Conservation (phyloP, 2,329 filamentous ascomycete genomes). For the Septoria petroselini region DNA sequence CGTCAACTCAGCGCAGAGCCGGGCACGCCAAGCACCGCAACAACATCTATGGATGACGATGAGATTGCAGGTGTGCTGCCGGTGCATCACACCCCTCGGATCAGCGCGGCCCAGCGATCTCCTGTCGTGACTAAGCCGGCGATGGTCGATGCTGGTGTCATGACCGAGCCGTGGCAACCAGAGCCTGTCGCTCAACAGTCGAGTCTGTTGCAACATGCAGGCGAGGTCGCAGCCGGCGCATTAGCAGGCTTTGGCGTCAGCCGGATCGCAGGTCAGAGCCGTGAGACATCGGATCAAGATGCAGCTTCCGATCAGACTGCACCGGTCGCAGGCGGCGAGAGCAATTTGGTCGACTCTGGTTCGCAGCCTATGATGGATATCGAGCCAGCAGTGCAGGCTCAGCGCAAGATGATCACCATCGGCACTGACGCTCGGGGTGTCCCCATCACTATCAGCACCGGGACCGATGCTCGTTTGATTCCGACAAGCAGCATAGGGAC, state of each 20-base stretch:
- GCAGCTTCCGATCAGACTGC: not conserved
- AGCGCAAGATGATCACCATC: slow-evolving; percentile 15
- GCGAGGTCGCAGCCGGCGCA: slow-evolving; percentile 34
- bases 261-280: slow-evolving; percentile 16
- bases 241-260: slow-evolving; percentile 39
- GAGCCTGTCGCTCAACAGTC: slow-evolving; percentile 25
- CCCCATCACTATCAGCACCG: slow-evolving; percentile 15
- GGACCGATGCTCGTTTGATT: slow-evolving; percentile 19
- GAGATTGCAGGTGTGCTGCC: slow-evolving; percentile 12
- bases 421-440: slow-evolving; percentile 17
- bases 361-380: not conserved
- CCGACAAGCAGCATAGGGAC: slow-evolving; percentile 16
- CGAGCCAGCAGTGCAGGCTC: not conserved
- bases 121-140: slow-evolving; percentile 22
- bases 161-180: slow-evolving; percentile 59
- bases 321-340: not conserved
- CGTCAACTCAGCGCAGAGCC: slow-evolving; percentile 42
- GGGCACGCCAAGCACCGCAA: slow-evolving; percentile 19
- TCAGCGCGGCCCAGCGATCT: slow-evolving; percentile 8
- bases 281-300: not conserved
- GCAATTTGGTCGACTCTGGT: slow-evolving; percentile 1
- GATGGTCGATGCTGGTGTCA: slow-evolving; percentile 61
- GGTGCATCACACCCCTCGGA: slow-evolving; percentile 6
- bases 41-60: slow-evolving; percentile 17
- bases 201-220: slow-evolving; percentile 27